phyloP scores from a whole-genome alignment of 2,329 filamentous ascomycete species.

The Lasiodiplodia hormozganensis region DNA sequence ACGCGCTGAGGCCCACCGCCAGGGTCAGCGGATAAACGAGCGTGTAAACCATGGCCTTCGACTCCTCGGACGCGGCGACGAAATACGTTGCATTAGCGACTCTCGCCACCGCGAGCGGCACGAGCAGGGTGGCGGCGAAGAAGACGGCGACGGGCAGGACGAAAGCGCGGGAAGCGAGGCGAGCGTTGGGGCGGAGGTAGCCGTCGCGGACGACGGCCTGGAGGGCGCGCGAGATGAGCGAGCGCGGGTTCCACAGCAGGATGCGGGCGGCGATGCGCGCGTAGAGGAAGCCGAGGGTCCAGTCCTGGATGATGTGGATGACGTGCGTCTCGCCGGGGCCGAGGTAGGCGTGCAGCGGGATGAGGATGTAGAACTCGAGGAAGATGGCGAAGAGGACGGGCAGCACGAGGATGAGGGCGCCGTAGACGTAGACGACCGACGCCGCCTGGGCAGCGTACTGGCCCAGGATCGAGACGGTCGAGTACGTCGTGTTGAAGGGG shows the following conservation, averaged over 20 bases:
- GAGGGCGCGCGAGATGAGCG: constrained; percentile 76
- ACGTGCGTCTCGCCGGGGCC: constrained; percentile 65
- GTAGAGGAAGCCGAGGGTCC: constrained; percentile 92
- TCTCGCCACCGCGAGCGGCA: constrained; percentile 68
- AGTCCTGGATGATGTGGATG: constrained; percentile 88
- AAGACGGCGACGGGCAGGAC: constrained; percentile 75
- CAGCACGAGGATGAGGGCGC: constrained; percentile 76
- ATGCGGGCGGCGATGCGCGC: constrained; percentile 78
- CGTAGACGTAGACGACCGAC: constrained; percentile 76
- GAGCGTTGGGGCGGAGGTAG: constrained; percentile 78
- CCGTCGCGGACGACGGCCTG: constrained; percentile 73
- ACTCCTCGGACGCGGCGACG: constrained; percentile 51
- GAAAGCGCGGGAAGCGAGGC: constrained; percentile 82
- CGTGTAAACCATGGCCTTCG: constrained; percentile 55
- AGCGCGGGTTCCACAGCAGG: constrained; percentile 71
- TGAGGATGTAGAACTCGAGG: constrained; percentile 85
- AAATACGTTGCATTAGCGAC: constrained; percentile 54
- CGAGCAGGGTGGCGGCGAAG: constrained; percentile 66
- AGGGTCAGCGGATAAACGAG: constrained; percentile 76
- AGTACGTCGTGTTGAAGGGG: constrained; percentile 40
- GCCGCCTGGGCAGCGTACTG: constrained; percentile 46
- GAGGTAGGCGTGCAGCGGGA: constrained; percentile 82
- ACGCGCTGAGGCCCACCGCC: constrained; percentile 54
- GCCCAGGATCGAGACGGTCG: constrained; percentile 32
- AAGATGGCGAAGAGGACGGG: constrained; percentile 80